Evolutionary conservation across 2,329 filamentous ascomycete genomes (phyloP).

Genomic region (Ascomycota sp.): DNA sequence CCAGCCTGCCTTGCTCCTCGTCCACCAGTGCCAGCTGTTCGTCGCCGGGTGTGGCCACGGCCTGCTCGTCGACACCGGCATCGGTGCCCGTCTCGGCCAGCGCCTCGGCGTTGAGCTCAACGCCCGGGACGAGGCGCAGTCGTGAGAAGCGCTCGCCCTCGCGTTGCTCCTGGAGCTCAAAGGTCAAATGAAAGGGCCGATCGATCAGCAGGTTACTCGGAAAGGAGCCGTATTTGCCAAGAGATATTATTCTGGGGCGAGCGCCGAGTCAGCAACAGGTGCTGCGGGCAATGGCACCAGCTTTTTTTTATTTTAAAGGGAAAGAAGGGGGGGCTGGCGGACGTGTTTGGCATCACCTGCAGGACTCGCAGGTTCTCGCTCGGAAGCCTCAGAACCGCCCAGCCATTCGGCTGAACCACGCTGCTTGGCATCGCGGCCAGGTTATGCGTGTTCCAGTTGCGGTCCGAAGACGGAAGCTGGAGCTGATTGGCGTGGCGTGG

Average conservation of each 20-base stretch:
- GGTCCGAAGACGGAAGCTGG: not conserved
- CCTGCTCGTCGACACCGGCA: slow-evolving; percentile 21
- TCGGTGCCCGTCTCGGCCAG: slow-evolving; percentile 26
- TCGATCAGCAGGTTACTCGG: slow-evolving; percentile 75
- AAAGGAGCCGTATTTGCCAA: slow-evolving; percentile 87
- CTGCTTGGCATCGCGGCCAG: slow-evolving; percentile 9
- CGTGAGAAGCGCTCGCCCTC: slow-evolving; percentile 44
- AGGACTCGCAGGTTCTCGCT: slow-evolving; percentile 36
- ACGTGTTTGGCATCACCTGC: slow-evolving; percentile 37
- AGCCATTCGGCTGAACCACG: slow-evolving; percentile 30
- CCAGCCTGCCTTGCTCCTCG: no score
- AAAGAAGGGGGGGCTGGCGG: not conserved
- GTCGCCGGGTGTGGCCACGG: slow-evolving; percentile 15
- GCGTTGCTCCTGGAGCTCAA: slow-evolving; percentile 59
- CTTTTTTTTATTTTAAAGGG: not conserved
- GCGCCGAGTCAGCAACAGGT: no score
- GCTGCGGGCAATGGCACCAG: no score
- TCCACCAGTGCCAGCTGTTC: slow-evolving; percentile 22
- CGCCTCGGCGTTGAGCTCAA: slow-evolving; percentile 69
- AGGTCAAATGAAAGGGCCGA: slow-evolving; percentile 82
- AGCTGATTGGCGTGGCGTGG: no score
- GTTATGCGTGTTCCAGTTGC: not conserved
- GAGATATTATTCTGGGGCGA: slow-evolving; percentile 58
- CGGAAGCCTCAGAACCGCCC: slow-evolving; percentile 38
- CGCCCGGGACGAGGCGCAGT: slow-evolving; percentile 58